Conservation (phyloP, 257 asterid genomes). For the Petunia secreta region DNA sequence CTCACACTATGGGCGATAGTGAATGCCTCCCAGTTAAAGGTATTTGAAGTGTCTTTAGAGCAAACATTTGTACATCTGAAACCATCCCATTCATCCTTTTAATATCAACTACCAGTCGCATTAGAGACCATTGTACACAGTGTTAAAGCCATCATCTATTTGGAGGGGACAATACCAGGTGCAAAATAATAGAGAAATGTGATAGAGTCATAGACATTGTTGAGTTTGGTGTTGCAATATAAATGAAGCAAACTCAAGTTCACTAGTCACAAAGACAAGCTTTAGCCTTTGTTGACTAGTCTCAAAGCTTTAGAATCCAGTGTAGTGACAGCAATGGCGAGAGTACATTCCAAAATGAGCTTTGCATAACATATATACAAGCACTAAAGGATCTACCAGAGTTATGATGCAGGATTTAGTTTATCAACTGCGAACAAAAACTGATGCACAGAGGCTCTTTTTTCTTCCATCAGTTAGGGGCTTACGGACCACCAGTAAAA, state of each 20-base stretch:
- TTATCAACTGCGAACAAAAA: background rate
- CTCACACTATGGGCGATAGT: conserved; percentile 63
- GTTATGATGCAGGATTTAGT: background rate
- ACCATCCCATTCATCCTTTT: conserved; percentile 85
- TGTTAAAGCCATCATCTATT: background rate
- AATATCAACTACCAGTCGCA: conserved; percentile 73
- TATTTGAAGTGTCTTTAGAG: conserved; percentile 78
- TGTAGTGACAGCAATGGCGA: conserved; percentile 1
- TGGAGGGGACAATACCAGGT: background rate
- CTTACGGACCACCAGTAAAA: background rate
- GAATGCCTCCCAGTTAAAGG: conserved; percentile 95
- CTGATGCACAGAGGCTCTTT: background rate
- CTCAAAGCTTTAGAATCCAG: background rate
- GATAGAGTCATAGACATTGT: background rate
- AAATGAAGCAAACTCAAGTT: conserved; percentile 8
- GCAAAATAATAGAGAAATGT: background rate
- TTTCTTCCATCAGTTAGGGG: background rate
- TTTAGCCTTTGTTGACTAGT: background rate
- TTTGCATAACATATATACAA: background rate
- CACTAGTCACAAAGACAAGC: background rate
- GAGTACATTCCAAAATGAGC: conserved; percentile 9
- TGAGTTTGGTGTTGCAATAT: background rate
- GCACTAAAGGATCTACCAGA: background rate
- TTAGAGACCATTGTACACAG: background rate
- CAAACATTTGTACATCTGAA: conserved; percentile 95